phyloP scores from a whole-genome alignment of 176 grass and related monocot species.

The maize (Zea mays) region DNA sequence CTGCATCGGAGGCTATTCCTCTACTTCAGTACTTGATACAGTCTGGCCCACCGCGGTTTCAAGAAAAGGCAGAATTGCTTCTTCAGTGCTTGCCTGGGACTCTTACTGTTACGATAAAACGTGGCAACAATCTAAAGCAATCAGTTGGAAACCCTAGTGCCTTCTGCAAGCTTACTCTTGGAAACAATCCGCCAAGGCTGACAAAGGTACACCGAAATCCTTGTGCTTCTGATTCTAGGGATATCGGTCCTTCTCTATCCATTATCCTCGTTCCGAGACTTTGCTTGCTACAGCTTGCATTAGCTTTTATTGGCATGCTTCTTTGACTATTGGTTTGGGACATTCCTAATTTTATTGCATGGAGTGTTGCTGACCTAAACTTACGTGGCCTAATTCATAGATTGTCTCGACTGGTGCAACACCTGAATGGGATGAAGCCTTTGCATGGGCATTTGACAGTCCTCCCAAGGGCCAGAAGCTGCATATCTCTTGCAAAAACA shows the following conservation, averaged over 20 bases:
- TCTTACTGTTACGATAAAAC: slow-evolving; percentile 94
- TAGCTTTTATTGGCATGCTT: slow-evolving; percentile 5
- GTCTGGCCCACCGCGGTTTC: slow-evolving; percentile 94
- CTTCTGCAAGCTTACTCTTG: slow-evolving; percentile 98
- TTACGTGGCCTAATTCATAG: slow-evolving; percentile 26
- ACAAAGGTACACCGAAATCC: slow-evolving; percentile 71
- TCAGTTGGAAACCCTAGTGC: slow-evolving; percentile 97
- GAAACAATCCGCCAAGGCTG: slow-evolving; percentile 80
- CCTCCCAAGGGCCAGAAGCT: slow-evolving; percentile 98
- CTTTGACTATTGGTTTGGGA: background rate
- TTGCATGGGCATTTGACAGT: slow-evolving; percentile 95
- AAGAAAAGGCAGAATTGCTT: slow-evolving; percentile 93
- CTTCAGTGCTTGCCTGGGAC: slow-evolving; percentile 97
- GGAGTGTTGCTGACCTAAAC: slow-evolving; percentile 21
- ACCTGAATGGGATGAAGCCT: slow-evolving; percentile 98
- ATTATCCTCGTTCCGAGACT: background rate
- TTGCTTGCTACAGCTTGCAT: slow-evolving; percentile 11
- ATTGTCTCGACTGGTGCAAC: slow-evolving; percentile 85
- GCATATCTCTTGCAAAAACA: slow-evolving; percentile 99
- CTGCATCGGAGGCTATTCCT: slow-evolving; percentile 96
- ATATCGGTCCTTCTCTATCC: slow-evolving; percentile 14
- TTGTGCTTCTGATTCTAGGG: slow-evolving; percentile 30
- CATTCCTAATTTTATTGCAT: background rate
- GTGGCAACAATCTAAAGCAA: slow-evolving; percentile 88
- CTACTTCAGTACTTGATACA: slow-evolving; percentile 98